These are phyloP conservation scores for Aspergillus cavernicola DNA, from an alignment of 495 filamentous ascomycete species.

Conservation along the genomic window DNA sequence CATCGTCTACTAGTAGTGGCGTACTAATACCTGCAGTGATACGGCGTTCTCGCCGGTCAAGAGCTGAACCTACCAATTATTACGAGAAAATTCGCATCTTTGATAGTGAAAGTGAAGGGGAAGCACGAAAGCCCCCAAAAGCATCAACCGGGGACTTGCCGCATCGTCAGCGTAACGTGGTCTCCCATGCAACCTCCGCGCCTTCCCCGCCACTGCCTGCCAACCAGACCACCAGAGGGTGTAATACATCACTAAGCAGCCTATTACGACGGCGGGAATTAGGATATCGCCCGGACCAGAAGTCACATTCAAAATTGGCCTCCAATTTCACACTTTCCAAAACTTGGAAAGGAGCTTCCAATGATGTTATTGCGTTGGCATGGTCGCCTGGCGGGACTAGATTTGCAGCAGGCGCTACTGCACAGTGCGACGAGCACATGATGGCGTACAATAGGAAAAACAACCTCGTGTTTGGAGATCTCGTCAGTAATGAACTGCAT, in stretches of 20 bases:
- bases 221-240: not conserved
- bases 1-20: not conserved
- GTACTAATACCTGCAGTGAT: not conserved
- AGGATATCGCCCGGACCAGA: slow-evolving; percentile 10
- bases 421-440: slow-evolving; percentile 68
- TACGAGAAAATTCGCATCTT: slow-evolving; percentile 13
- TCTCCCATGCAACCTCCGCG: not conserved
- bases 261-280: slow-evolving; percentile 29
- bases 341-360: slow-evolving; percentile 50
- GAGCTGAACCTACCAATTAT: slow-evolving; percentile 25
- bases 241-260: not conserved
- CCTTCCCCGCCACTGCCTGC: not conserved
- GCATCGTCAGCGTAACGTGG: not conserved
- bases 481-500: slow-evolving; percentile 45
- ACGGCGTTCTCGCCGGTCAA: slow-evolving; percentile 25
- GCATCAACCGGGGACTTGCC: not conserved
- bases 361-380: slow-evolving; percentile 44
- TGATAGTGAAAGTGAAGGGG: slow-evolving; percentile 12
- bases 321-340: slow-evolving; percentile 33
- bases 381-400: slow-evolving; percentile 48
- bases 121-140: not conserved
- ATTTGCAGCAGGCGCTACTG: slow-evolving; percentile 62
- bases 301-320: slow-evolving; percentile 17
- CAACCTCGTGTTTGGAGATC: slow-evolving; percentile 73
- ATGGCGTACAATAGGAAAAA: slow-evolving; percentile 81